These are phyloP conservation scores for Nothomitra cinnamomea DNA, from an alignment of 2,329 filamentous ascomycete species.

Conservation along the genomic window DNA sequence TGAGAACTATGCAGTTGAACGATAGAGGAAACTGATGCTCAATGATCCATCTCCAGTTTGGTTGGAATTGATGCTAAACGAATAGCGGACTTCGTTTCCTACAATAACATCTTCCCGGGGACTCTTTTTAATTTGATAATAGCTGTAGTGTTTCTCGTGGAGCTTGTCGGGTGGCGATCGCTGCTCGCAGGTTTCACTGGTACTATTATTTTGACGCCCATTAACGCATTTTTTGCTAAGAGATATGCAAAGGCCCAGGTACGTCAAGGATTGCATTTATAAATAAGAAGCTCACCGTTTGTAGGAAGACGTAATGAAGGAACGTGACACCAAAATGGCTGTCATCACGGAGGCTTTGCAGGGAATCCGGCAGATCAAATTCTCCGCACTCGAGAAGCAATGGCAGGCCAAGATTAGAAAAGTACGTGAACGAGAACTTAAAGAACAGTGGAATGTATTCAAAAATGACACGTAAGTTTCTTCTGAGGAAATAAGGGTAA, in stretches of 20 bases:
- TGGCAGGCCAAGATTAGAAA: slow-evolving; percentile 56
- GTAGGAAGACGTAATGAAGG: slow-evolving; percentile 54
- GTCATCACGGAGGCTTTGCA: slow-evolving; percentile 61
- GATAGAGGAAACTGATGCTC: slow-evolving; percentile 19
- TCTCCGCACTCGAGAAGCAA: slow-evolving; percentile 56
- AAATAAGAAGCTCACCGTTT: neutral
- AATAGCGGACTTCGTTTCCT: slow-evolving; percentile 50
- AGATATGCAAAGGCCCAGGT: slow-evolving; percentile 39
- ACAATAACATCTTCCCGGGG: slow-evolving; percentile 46
- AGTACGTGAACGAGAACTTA: slow-evolving; percentile 49
- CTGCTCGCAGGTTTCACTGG: slow-evolving; percentile 47
- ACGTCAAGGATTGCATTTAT: neutral
- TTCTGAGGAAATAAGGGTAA: no score
- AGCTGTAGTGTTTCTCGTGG: slow-evolving; percentile 48
- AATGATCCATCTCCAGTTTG: slow-evolving; percentile 59
- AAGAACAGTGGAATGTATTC: slow-evolving; percentile 49
- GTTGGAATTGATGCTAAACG: slow-evolving; percentile 60
- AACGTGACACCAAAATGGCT: slow-evolving; percentile 57
- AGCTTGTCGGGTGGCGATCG: slow-evolving; percentile 54
- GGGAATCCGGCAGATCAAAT: slow-evolving; percentile 74
- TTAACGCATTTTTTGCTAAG: slow-evolving; percentile 51
- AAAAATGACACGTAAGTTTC: slow-evolving; percentile 33
- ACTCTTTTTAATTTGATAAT: slow-evolving; percentile 46
- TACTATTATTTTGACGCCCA: slow-evolving; percentile 45
- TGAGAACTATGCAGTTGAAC: neutral